Percentiles rank a stretch among this genome's conserved stretches.
Evolutionary conservation across 1,139 yeast genomes (phyloP).

Genomic region (Protomyces inundatus): DNA sequence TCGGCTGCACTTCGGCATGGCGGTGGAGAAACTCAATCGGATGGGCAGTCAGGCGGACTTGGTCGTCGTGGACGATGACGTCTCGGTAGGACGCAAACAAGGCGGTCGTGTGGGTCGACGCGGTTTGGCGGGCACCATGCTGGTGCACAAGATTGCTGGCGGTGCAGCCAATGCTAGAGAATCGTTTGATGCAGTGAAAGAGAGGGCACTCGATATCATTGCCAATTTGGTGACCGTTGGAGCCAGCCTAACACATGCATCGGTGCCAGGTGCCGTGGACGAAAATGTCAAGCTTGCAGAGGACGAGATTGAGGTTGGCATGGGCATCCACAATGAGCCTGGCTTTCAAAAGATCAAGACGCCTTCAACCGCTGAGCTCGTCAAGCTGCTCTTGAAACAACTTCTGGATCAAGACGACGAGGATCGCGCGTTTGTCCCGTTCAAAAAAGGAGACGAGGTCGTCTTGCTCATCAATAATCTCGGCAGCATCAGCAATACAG

Average conservation of each 20-base stretch:
- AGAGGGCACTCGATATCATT: constrained; percentile 57
- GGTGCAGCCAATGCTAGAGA: constrained; percentile 50
- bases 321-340: constrained; percentile 95
- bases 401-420: constrained; percentile 37
- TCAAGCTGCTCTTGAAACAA: constrained; percentile 35
- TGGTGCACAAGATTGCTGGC: constrained; percentile 81
- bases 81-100: constrained; percentile 80
- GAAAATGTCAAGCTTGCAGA: constrained; percentile 48
- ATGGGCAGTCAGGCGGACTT: constrained; percentile 67
- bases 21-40: constrained; percentile 79
- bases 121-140: constrained; percentile 84
- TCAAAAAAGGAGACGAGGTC: constrained; percentile 40
- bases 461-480: constrained; percentile 49
- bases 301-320: constrained; percentile 77
- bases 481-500: constrained; percentile 51
- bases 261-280: constrained; percentile 66
- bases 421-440: constrained; percentile 45
- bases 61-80: constrained; percentile 81
- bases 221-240: constrained; percentile 76
- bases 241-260: constrained; percentile 81
- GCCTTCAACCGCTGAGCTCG: constrained; percentile 56
- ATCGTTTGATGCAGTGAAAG: constrained; percentile 50
- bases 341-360: constrained; percentile 66
- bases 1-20: constrained; percentile 82
- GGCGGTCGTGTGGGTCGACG: constrained; percentile 90